phyloP scores from a whole-genome alignment of 169 alveolate genomes.

The Plasmodium cynomolgi region DNA sequence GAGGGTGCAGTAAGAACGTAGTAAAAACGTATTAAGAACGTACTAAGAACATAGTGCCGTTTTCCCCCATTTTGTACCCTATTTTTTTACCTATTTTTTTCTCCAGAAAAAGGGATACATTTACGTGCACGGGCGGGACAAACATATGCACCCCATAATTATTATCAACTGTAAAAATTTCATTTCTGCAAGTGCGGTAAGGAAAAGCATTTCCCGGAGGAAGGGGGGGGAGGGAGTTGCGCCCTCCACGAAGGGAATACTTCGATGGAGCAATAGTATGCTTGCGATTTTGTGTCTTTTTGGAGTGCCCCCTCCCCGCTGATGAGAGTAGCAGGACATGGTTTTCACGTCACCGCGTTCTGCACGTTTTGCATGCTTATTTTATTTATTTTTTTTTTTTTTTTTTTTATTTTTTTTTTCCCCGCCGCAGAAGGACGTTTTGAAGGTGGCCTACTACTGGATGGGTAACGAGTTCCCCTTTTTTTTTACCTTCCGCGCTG shows the following conservation, averaged over 20 bases:
- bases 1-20: no score
- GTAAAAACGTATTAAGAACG: no score
- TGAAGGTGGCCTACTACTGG: constrained; percentile 59
- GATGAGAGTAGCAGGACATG: not conserved
- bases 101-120: constrained; percentile 78
- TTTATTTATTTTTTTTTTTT: not conserved
- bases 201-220: not conserved
- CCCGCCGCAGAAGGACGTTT: constrained; percentile 45
- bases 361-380: not conserved
- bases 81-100: not conserved
- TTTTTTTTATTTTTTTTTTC: not conserved
- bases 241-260: no score
- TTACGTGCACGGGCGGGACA: constrained; percentile 84
- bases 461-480: constrained; percentile 9
- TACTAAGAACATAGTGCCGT: not conserved
- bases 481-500: not conserved
- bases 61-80: not conserved
- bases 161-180: constrained; percentile 70
- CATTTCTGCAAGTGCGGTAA: constrained; percentile 32
- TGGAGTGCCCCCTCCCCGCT: not conserved
- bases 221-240: not conserved
- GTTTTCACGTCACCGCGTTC: not conserved
- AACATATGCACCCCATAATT: constrained; percentile 82
- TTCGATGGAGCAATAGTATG: not conserved
- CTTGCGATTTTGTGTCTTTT: not conserved